A percentile compares a stretch with the other conserved stretches of the same genome.
phyloP scores from a whole-genome alignment of 129 eudicot genomes.

The Centella asiatica region DNA sequence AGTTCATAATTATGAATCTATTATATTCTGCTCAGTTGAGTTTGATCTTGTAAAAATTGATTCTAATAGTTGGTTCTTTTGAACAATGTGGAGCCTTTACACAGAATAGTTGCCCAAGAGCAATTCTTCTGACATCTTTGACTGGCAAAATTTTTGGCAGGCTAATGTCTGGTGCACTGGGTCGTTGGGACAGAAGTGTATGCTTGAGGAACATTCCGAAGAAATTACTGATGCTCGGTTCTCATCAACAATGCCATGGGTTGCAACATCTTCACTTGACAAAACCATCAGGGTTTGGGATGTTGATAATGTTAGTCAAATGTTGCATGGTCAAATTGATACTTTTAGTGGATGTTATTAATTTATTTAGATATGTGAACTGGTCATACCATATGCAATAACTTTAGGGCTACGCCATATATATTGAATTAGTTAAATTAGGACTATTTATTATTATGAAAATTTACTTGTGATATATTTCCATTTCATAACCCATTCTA shows the following conservation, averaged over 20 bases:
- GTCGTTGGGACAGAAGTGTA: conserved; percentile 27
- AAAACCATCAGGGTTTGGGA: conserved; percentile 64
- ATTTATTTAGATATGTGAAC: background rate
- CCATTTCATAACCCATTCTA: no score
- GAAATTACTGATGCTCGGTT: conserved; percentile 59
- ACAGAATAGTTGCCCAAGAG: background rate
- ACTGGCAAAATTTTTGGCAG: conserved; percentile 25
- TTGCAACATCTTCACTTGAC: conserved; percentile 67
- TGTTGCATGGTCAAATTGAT: background rate
- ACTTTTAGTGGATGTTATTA: background rate
- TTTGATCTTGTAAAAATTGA: background rate
- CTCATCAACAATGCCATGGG: conserved; percentile 35
- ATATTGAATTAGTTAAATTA: no score
- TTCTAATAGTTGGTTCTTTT: no score
- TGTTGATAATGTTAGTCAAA: conserved; percentile 43
- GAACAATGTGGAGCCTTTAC: background rate
- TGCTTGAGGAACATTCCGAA: conserved; percentile 47
- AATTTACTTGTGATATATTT: no score
- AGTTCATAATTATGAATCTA: no score
- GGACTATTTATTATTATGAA: no score
- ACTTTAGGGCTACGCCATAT: no score
- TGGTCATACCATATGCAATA: background rate
- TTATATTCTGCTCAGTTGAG: no score
- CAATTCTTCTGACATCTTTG: background rate
- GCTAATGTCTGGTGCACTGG: conserved; percentile 47